These are phyloP conservation scores for Alternaria brassicae DNA, from an alignment of 2,329 filamentous ascomycete genomes.

Conservation along the genomic window DNA sequence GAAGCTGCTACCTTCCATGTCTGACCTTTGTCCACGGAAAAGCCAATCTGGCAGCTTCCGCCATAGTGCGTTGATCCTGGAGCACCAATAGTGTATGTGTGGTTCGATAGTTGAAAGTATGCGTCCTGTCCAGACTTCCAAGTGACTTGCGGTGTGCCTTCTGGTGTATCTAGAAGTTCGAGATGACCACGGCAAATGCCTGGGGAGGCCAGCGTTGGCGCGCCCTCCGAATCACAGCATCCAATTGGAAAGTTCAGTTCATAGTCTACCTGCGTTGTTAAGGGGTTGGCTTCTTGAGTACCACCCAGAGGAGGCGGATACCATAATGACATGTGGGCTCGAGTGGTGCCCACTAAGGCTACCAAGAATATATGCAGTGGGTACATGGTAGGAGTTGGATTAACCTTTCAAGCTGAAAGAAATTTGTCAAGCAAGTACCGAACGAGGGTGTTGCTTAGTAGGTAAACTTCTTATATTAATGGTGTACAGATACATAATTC, in stretches of 20 bases:
- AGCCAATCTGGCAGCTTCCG: conserved; percentile 54
- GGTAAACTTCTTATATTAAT: neutral
- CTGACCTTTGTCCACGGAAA: conserved; percentile 51
- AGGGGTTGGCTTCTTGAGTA: conserved; percentile 50
- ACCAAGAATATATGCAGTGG: neutral
- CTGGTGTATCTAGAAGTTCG: conserved; percentile 49
- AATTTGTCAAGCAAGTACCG: neutral
- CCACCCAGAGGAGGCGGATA: conserved; percentile 53
- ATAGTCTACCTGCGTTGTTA: conserved; percentile 10
- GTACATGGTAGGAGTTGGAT: neutral
- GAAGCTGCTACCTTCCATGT: conserved; percentile 53
- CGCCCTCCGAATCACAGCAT: conserved; percentile 47
- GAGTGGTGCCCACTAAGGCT: neutral
- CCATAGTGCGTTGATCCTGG: conserved; percentile 45
- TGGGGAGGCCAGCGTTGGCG: conserved; percentile 21
- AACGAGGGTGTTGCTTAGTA: neutral
- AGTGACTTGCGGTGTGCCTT: conserved; percentile 48
- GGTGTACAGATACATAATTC: neutral
- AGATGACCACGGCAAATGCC: conserved; percentile 53
- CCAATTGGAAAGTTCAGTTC: conserved; percentile 52
- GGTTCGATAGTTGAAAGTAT: conserved; percentile 40
- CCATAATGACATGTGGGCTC: conserved; percentile 50
- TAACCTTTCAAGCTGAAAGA: neutral
- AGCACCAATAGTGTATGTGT: conserved; percentile 15
- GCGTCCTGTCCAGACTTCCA: conserved; percentile 51